Base-by-base conservation (phyloP, 106 monocot genomes). In the Ottelia alismoides region DNA sequence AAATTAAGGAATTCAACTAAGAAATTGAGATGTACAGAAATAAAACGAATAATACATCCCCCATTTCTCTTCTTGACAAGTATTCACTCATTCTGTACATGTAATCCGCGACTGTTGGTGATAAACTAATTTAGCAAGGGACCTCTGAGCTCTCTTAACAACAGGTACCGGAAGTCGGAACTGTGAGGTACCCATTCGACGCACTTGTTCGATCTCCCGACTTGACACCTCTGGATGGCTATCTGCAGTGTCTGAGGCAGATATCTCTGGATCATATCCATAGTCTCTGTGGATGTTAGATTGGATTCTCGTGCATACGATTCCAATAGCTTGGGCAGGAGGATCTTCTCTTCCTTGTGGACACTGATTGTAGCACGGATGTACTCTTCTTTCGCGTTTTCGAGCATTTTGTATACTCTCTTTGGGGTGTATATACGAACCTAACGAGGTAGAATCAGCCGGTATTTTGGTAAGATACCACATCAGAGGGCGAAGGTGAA, bases 371-470 rank as follows among this genome's bases (percentile, higher is more conserved):
- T 31, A 23, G 70, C 70, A 20, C 55, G 52, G 1, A 70, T 54
- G 55, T 70, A 70, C 46, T 70, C 70, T 54, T 55, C 55, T 27
- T 62, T 70, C 2, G 62, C 53, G n/a, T 22, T 48, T 28, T 70
- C 62, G 3, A 70, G 70, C 31, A 62, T 53, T 31, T 53, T 45
- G 11, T 28, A 30, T 16, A 70, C 52, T 47, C 43, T 62, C 45
- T 70, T 62, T 11, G 61, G 31, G 11, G 62, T 61, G 61, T 70
- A 70, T 31, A 70, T 18, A 19, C 70, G 70, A 5, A 70, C 70
- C 70, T 70, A 32, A 28, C 11, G 40, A 24, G 0, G 17, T 25
- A 24, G 25, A 25, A 30, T 14, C 9, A 28, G 27, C 18, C n/a
- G n/a, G n/a, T n/a, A n/a, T 53, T 16, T 53, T 27, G 27, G 12